phyloP scores from a whole-genome alignment of 1,284 basidiomycete species.

The Tetrapyrgos nigripes region DNA sequence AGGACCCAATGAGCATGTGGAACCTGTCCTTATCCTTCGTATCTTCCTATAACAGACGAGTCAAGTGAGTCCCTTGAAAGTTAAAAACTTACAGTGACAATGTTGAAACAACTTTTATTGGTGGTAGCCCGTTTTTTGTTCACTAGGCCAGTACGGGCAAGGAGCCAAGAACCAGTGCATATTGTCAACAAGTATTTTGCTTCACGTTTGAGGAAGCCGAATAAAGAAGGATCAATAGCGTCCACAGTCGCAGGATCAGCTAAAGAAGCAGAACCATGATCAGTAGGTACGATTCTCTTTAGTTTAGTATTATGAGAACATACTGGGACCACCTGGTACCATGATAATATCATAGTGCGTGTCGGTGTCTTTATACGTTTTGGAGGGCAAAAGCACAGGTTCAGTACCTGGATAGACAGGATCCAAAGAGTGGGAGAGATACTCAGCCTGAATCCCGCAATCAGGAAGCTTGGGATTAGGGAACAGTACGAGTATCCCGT shows the following conservation, averaged over 20 bases:
- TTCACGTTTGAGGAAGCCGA: slow-evolving; percentile 28
- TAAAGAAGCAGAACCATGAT: not conserved
- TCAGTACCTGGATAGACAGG: slow-evolving; percentile 22
- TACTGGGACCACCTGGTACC: slow-evolving; percentile 25
- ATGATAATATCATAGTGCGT: slow-evolving; percentile 31
- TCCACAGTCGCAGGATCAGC: not conserved
- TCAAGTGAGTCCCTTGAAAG: not conserved
- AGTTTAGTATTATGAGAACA: not conserved
- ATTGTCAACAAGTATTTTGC: slow-evolving; percentile 27
- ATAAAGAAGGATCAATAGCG: slow-evolving; percentile 18
- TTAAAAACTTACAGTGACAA: slow-evolving; percentile 18
- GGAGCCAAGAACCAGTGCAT: slow-evolving; percentile 32
- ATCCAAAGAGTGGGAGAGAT: slow-evolving; percentile 25
- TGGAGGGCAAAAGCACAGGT: slow-evolving; percentile 21
- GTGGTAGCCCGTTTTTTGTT: slow-evolving; percentile 31
- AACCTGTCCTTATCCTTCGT: slow-evolving; percentile 32
- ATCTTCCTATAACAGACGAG: slow-evolving; percentile 19
- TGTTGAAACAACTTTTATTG: slow-evolving; percentile 27
- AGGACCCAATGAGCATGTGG: slow-evolving; percentile 45
- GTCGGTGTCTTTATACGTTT: slow-evolving; percentile 24
- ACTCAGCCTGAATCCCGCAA: slow-evolving; percentile 23
- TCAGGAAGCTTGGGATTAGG: slow-evolving; percentile 5
- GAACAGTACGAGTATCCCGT: no score
- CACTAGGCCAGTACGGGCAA: slow-evolving; percentile 28
- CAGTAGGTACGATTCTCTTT: not conserved